Evolutionary conservation across 2,329 filamentous ascomycete species (phyloP).

Genomic region (Pseudocercospora pini-densiflorae): DNA sequence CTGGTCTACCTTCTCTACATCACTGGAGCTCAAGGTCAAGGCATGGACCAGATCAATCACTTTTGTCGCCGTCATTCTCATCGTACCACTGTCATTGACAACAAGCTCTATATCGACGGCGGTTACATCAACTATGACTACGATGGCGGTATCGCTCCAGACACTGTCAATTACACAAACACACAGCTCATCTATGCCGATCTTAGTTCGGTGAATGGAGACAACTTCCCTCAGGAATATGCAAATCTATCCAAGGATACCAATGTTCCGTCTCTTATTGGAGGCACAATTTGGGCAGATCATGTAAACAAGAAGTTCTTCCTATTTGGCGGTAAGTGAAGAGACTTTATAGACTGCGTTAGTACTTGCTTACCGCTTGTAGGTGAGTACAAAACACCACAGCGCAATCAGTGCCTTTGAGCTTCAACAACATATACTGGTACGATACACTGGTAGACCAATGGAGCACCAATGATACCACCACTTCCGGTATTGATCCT

Average conservation of each 20-base stretch:
- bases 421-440: not conserved
- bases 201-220: constrained; percentile 45
- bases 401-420: not conserved
- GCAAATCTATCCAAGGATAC: constrained; percentile 64
- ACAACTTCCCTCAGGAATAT: constrained; percentile 57
- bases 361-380: constrained; percentile 48
- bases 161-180: constrained; percentile 61
- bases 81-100: constrained; percentile 64
- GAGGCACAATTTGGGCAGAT: constrained; percentile 63
- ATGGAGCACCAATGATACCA: not conserved
- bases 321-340: constrained; percentile 62
- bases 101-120: constrained; percentile 66
- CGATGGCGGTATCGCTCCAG: constrained; percentile 52
- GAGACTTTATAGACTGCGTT: not conserved
- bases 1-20: not conserved
- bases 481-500: not conserved
- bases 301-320: constrained; percentile 67
- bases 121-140: constrained; percentile 58
- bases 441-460: not conserved
- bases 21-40: constrained; percentile 2
- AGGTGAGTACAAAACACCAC: not conserved
- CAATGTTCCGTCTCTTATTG: constrained; percentile 57
- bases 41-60: constrained; percentile 57
- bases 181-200: constrained; percentile 63
- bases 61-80: constrained; percentile 59